A percentile compares a stretch with the other conserved stretches of the same genome.
phyloP scores from a whole-genome alignment of 2,329 filamentous ascomycete genomes.

The Sarocladium oryzae region DNA sequence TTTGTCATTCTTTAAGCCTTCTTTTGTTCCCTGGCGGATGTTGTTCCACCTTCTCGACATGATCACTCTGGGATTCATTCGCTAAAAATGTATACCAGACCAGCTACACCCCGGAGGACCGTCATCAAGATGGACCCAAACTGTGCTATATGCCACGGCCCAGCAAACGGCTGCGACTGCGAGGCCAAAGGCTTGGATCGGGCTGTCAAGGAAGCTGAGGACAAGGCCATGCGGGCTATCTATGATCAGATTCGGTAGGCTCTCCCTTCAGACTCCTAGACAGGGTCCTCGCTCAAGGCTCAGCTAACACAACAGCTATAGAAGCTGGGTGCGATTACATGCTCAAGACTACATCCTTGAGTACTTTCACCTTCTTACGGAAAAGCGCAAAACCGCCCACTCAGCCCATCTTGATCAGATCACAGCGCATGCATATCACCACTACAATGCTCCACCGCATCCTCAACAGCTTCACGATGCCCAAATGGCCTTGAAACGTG shows the following conservation, averaged over 20 bases:
- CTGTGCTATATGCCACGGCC: conserved; percentile 59
- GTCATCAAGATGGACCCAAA: conserved; percentile 61
- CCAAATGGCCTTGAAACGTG: conserved; percentile 60
- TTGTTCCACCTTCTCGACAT: background rate
- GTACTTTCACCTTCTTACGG: conserved; percentile 56
- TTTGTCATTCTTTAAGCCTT: conserved; percentile 7
- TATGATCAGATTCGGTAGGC: conserved; percentile 58
- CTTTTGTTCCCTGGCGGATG: background rate
- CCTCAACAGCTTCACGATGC: conserved; percentile 58
- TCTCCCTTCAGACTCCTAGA: background rate
- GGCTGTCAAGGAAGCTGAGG: conserved; percentile 57
- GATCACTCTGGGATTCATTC: conserved; percentile 10
- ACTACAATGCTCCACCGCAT: conserved; percentile 52
- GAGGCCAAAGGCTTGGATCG: conserved; percentile 59
- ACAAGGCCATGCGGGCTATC: conserved; percentile 55
- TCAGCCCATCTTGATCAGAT: conserved; percentile 49
- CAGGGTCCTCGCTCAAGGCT: background rate
- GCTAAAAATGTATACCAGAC: conserved; percentile 48
- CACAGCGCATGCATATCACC: conserved; percentile 47
- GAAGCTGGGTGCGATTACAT: conserved; percentile 57
- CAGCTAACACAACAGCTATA: conserved; percentile 24
- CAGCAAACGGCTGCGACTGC: conserved; percentile 57
- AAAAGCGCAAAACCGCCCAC: conserved; percentile 54
- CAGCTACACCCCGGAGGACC: conserved; percentile 33
- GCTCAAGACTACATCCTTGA: conserved; percentile 63